Conservation (phyloP, 2,329 filamentous ascomycete species). For the Cercospora canescens region DNA sequence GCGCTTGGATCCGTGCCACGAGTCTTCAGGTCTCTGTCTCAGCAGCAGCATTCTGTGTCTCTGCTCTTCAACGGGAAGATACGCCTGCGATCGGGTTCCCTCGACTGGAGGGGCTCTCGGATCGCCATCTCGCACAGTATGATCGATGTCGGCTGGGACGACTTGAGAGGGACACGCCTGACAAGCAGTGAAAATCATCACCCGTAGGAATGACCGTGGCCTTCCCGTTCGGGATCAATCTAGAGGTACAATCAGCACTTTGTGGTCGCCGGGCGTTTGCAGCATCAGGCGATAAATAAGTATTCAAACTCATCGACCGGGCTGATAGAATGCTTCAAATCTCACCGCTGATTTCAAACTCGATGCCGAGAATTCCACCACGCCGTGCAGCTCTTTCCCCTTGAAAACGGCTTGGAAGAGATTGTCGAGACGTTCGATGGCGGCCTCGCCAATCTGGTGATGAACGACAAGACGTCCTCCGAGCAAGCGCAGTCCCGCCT, state of each 20-base stretch:
- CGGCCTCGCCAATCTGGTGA: constrained; percentile 70
- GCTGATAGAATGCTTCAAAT: constrained; percentile 15
- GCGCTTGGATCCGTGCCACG: neutral
- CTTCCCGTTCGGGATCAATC: constrained; percentile 12
- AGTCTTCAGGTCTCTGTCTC: neutral
- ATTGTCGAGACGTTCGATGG: constrained; percentile 57
- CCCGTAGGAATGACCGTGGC: constrained; percentile 12
- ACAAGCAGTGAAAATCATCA: constrained; percentile 5
- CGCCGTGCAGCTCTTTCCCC: constrained; percentile 28
- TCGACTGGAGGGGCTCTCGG: constrained; percentile 2
- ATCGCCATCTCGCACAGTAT: neutral
- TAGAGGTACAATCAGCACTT: constrained; percentile 5
- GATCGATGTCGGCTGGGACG: constrained; percentile 4
- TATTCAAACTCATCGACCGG: constrained; percentile 9
- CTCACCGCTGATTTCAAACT: constrained; percentile 14
- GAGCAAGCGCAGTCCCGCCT: constrained; percentile 58
- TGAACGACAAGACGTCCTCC: constrained; percentile 67
- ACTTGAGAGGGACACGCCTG: neutral
- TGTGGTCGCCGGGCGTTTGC: neutral
- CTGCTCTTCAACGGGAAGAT: neutral
- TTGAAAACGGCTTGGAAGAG: constrained; percentile 51
- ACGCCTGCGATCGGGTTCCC: constrained; percentile 1
- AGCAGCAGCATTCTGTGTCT: neutral
- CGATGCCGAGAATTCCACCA: constrained; percentile 20
- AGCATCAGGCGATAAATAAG: neutral